A percentile compares a stretch with the other conserved stretches of the same genome.
Evolutionary conservation across 192 early-diverging fungal species (phyloP).

Genomic region (Coemansia sp.): DNA sequence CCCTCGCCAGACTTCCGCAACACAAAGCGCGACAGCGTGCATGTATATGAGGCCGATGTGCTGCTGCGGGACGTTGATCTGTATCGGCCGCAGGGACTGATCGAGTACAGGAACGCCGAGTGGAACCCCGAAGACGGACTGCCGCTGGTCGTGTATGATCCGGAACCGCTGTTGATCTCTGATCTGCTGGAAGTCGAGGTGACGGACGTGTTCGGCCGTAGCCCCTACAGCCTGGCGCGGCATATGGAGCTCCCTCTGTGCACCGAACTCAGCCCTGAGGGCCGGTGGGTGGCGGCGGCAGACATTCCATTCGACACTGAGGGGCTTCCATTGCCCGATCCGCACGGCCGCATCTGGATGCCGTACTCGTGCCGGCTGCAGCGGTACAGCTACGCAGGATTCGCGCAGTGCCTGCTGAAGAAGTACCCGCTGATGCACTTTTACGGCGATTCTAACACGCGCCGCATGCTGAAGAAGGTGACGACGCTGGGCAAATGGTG

Average conservation of each 20-base stretch:
- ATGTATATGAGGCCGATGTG: slow-evolving; percentile 58
- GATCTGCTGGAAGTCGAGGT: slow-evolving; percentile 10
- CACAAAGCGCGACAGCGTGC: slow-evolving; percentile 30
- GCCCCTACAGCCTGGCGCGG: slow-evolving; percentile 6
- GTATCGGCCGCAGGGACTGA: slow-evolving; percentile 29
- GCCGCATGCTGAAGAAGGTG: slow-evolving; percentile 52
- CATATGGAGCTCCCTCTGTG: slow-evolving; percentile 55
- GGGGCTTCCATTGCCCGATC: slow-evolving; percentile 15
- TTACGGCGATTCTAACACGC: slow-evolving; percentile 59
- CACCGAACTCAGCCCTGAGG: slow-evolving; percentile 21
- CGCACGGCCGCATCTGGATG: slow-evolving; percentile 47
- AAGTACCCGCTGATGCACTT: slow-evolving; percentile 42
- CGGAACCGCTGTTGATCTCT: slow-evolving; percentile 29
- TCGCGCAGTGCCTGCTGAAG: slow-evolving; percentile 33
- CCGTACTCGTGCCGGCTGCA: slow-evolving; percentile 52
- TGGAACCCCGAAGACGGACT: slow-evolving; percentile 58
- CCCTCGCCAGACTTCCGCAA: slow-evolving; percentile 15
- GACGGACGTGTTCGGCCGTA: background rate
- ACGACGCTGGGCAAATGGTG: slow-evolving; percentile 54
- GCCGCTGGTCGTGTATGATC: slow-evolving; percentile 28
- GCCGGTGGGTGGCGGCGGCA: slow-evolving; percentile 47
- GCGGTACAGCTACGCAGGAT: slow-evolving; percentile 32
- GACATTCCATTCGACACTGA: slow-evolving; percentile 9
- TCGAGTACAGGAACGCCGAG: slow-evolving; percentile 53
- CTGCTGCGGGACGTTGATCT: slow-evolving; percentile 41